Evolutionary conservation across 441 rosid species (phyloP).

Genomic region (Aquilaria agallochum): DNA sequence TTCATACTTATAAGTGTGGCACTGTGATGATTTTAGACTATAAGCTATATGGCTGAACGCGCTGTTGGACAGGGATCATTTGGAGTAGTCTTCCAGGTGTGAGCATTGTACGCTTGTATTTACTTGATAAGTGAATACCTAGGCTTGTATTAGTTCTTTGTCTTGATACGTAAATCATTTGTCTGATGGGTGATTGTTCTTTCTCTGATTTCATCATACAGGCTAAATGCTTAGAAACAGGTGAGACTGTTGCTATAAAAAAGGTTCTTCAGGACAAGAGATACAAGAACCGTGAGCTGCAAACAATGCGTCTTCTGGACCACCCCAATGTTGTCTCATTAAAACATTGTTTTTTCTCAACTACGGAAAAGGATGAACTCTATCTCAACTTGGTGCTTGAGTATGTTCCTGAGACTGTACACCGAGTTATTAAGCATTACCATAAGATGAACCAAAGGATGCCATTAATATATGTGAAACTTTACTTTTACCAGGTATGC

Average conservation of each 20-base stretch:
- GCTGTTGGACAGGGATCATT: constrained; percentile 74
- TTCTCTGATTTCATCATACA: constrained; percentile 16
- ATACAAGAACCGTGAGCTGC: constrained; percentile 75
- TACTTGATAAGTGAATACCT: neutral
- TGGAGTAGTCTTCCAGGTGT: constrained; percentile 72
- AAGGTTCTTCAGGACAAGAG: constrained; percentile 81
- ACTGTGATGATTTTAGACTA: constrained; percentile 37
- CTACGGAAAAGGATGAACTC: constrained; percentile 68
- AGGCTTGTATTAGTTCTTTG: neutral
- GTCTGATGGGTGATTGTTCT: constrained; percentile 1
- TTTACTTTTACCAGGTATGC: constrained; percentile 64
- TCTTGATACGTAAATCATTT: neutral
- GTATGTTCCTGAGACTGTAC: constrained; percentile 71
- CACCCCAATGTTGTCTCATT: constrained; percentile 71
- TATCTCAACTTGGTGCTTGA: constrained; percentile 78
- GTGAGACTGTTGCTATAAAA: constrained; percentile 68
- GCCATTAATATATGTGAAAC: constrained; percentile 67
- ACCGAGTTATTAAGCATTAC: constrained; percentile 67
- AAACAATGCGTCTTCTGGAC: constrained; percentile 71
- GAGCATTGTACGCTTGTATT: constrained; percentile 1
- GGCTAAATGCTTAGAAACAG: constrained; percentile 75
- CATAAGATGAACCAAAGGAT: constrained; percentile 64
- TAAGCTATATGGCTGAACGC: constrained; percentile 82
- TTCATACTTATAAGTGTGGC: constrained; percentile 6
- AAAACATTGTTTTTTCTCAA: constrained; percentile 85